These are phyloP conservation scores for Malus hybrid DNA, from an alignment of 331 rosid genomes.

Conservation along the genomic window DNA sequence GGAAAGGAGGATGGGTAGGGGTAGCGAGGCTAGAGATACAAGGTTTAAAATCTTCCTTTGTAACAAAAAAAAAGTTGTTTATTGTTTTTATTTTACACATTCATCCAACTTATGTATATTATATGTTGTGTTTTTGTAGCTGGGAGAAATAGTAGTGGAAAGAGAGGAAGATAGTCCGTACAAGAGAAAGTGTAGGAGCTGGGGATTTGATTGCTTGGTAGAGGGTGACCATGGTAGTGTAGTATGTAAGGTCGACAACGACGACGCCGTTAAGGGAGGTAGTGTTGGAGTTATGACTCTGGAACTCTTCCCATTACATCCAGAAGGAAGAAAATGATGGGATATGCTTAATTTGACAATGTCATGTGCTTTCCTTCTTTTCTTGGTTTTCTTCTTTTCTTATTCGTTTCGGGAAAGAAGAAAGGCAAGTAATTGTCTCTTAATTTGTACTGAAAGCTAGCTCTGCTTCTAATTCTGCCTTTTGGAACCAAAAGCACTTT, in stretches of 20 bases:
- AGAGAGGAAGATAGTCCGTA: conserved; percentile 67
- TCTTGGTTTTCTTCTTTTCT: conserved; percentile 38
- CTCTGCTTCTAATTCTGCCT: conserved; percentile 25
- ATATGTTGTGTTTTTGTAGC: neutral
- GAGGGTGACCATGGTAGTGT: conserved; percentile 18
- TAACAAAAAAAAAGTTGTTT: no score
- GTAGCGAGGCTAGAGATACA: no score
- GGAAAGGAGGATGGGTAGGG: no score
- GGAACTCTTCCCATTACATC: conserved; percentile 88
- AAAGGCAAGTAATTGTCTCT: conserved; percentile 50
- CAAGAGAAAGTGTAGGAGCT: conserved; percentile 66
- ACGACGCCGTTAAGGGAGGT: conserved; percentile 27
- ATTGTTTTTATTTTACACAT: no score
- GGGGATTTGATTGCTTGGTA: conserved; percentile 59
- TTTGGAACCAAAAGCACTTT: conserved; percentile 33
- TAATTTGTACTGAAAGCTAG: conserved; percentile 38
- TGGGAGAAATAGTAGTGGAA: conserved; percentile 24
- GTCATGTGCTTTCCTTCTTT: conserved; percentile 18
- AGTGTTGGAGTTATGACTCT: conserved; percentile 45
- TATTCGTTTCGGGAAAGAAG: conserved; percentile 68
- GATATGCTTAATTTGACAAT: neutral
- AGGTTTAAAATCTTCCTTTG: no score
- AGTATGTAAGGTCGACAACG: conserved; percentile 2
- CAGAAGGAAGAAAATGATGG: conserved; percentile 56
- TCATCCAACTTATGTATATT: neutral